A percentile compares a stretch with the other conserved stretches of the same genome.
Evolutionary conservation across 1,284 basidiomycete species (phyloP).

Genomic region (Mycosarcoma mackinlayi): DNA sequence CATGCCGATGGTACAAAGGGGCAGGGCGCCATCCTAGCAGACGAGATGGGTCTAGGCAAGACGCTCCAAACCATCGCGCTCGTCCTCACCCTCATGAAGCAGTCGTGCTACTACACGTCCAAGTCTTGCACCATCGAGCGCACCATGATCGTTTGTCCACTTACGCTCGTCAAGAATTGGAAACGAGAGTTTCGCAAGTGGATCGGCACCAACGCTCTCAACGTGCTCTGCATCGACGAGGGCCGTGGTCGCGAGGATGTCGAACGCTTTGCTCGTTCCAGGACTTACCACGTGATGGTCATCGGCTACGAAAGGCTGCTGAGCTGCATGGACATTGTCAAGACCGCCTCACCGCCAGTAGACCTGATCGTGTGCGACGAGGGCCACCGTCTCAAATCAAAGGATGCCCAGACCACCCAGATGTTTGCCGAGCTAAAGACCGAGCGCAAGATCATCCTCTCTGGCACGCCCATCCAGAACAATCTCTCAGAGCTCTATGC

Average conservation of each 20-base stretch:
- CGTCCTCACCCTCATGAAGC: slow-evolving; percentile 60
- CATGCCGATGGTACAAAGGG: slow-evolving; percentile 80
- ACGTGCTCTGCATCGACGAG: slow-evolving; percentile 80
- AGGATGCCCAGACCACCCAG: slow-evolving; percentile 87
- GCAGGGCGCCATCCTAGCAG: slow-evolving; percentile 96
- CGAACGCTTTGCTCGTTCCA: slow-evolving; percentile 66
- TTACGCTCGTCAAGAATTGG: slow-evolving; percentile 95
- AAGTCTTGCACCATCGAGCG: slow-evolving; percentile 55
- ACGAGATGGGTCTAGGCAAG: slow-evolving; percentile 84
- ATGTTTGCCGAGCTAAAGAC: slow-evolving; percentile 86
- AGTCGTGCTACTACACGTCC: slow-evolving; percentile 63
- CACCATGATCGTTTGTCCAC: slow-evolving; percentile 84
- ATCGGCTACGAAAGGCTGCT: slow-evolving; percentile 94
- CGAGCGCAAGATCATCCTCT: slow-evolving; percentile 80
- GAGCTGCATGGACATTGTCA: slow-evolving; percentile 55
- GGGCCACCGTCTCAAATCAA: slow-evolving; percentile 93
- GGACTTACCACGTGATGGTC: slow-evolving; percentile 82
- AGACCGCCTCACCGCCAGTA: slow-evolving; percentile 76
- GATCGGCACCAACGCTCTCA: slow-evolving; percentile 77
- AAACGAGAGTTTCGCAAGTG: slow-evolving; percentile 94
- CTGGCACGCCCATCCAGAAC: slow-evolving; percentile 96
- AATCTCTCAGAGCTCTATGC: slow-evolving; percentile 94
- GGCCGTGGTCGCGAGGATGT: slow-evolving; percentile 47
- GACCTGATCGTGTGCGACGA: slow-evolving; percentile 96
- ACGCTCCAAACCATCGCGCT: slow-evolving; percentile 66